Base-by-base conservation (phyloP, 2,329 filamentous ascomycete species). In the Epichloe uncinata region DNA sequence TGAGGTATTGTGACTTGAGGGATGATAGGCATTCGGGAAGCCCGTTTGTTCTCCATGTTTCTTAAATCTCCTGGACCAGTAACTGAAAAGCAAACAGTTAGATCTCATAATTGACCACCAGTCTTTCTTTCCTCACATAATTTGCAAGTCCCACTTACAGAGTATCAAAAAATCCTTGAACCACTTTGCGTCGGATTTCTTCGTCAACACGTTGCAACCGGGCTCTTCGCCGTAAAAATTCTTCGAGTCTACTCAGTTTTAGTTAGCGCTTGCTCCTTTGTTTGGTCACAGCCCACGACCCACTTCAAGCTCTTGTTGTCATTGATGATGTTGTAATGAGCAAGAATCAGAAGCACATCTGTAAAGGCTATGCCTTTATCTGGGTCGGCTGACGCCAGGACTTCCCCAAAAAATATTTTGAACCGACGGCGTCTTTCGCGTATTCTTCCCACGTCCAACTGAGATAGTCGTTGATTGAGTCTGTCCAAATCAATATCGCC, bases 241-340 rank as follows among this genome's bases (percentile, higher is more conserved):
- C 93, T 61, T 98, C 93, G 2, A 98, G 77, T 54, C 87, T 88
- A 49, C 8, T 22, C 35, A 40, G 22, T 13, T 35, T 46, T 42
- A 50, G 45, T 42, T 11, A 44, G 8, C 16, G 5, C 13, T 3
- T 26, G 12, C 4, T 12, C n/a, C 38, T 4, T 30, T 30, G 13
- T 38, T 15, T 15, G 22, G 42, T 42, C n/a, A 16, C 3, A 41
- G 38, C 38, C 13, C 38, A n/a, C 26, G 42, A 66, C 71, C 63
- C 70, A 86, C 83, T 78, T 84, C 61, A 98, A 71, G 66, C 89
- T 95, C 74, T 96, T 96, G 71, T 85, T 96, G 67, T 98, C 93
- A 57, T 84, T 95, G 64, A 98, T 98, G 61, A 98, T 89, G 61
- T 97, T 98, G 74, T 98, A 95, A 67, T 98, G 93, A 35, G 94